Percentiles rank a stretch among this genome's conserved stretches.
These are phyloP conservation scores for Rhipidocladum racemiflorum DNA, from an alignment of 176 grass and related monocot genomes.

Conservation along the genomic window DNA sequence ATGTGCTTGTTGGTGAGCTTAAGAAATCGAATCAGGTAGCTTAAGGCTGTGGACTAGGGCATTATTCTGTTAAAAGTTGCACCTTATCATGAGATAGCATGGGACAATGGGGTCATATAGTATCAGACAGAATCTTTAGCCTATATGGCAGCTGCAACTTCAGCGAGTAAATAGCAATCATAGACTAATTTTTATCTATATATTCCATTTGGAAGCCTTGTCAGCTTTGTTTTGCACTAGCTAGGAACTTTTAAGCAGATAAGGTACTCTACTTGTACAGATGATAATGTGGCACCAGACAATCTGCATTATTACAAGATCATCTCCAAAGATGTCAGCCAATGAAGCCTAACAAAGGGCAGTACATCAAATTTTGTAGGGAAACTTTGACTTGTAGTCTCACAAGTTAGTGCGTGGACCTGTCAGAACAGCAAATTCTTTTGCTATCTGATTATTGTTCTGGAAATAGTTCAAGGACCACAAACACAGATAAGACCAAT, in stretches of 20 bases:
- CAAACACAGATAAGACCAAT: constrained; percentile 22
- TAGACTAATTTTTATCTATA: constrained; percentile 12
- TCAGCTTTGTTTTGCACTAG: constrained; percentile 25
- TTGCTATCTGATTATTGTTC: constrained; percentile 30
- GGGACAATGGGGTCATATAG: constrained; percentile 19
- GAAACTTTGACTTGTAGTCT: constrained; percentile 13
- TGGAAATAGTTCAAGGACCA: constrained; percentile 32
- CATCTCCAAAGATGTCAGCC: constrained; percentile 10
- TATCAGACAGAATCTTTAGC: constrained; percentile 18
- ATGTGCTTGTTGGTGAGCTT: constrained; percentile 22
- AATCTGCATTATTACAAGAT: constrained; percentile 26
- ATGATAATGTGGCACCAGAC: constrained; percentile 21
- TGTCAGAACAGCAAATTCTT: constrained; percentile 1
- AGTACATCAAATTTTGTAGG: constrained; percentile 9
- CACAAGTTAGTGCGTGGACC: constrained; percentile 14
- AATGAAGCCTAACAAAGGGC: neutral
- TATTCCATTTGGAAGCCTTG: constrained; percentile 29
- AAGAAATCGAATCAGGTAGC: neutral
- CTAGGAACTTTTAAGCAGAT: constrained; percentile 5
- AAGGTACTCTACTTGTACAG: neutral
- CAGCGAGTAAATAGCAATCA: constrained; percentile 20
- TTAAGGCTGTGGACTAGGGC: constrained; percentile 19
- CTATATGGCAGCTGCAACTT: constrained; percentile 22
- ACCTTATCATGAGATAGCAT: constrained; percentile 26
- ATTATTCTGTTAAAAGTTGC: constrained; percentile 36